Evolutionary conservation across 495 filamentous ascomycete species (phyloP).

Genomic region (Podospora anserina): DNA sequence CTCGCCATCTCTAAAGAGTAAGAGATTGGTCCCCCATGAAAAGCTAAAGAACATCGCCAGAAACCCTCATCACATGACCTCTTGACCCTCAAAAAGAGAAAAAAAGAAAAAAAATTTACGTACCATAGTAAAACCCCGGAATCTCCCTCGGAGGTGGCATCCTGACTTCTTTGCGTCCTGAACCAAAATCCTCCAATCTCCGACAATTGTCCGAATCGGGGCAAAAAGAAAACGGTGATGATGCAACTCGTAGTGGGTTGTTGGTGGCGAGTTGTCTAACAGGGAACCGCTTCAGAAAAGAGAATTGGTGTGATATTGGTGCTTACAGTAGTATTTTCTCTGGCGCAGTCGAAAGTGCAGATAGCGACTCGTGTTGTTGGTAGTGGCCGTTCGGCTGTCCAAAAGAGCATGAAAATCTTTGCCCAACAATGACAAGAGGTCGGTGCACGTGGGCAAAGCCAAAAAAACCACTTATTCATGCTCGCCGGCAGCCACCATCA

Average conservation of each 20-base stretch:
- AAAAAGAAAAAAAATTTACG: constrained; percentile 2
- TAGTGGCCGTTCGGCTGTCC: background rate
- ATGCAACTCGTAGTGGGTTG: background rate
- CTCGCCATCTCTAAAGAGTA: background rate
- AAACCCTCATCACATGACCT: background rate
- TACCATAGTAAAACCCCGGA: constrained; percentile 5
- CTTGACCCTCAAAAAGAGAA: background rate
- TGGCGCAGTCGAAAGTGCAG: background rate
- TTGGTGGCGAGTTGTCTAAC: background rate
- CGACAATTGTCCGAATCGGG: background rate
- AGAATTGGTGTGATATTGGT: background rate
- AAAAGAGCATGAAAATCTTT: background rate
- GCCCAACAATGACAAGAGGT: background rate
- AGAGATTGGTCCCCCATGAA: too few relatives aligned
- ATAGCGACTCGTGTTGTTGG: background rate
- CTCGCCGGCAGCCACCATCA: background rate
- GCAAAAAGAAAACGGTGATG: background rate
- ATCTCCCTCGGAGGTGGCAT: background rate
- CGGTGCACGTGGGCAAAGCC: background rate
- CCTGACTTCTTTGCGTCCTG: background rate
- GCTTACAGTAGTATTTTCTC: background rate
- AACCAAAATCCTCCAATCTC: too few relatives aligned
- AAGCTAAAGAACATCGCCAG: too few relatives aligned
- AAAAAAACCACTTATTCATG: background rate
- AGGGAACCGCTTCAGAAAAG: background rate